Conservation (phyloP, 371 early-diverging fungal genomes). For the Rhizopus stolonifer region DNA sequence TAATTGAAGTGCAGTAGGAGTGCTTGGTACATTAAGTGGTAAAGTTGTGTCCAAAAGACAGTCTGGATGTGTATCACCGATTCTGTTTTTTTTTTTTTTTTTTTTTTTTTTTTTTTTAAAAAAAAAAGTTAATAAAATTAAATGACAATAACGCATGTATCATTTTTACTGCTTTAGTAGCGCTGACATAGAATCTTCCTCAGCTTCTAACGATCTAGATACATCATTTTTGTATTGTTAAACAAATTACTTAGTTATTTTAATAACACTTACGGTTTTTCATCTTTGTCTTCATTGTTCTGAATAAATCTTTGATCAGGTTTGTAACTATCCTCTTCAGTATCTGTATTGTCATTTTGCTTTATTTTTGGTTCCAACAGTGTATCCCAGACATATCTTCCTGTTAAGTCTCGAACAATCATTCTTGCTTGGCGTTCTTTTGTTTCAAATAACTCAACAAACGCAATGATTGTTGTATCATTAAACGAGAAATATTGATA, state of each 20-base stretch:
- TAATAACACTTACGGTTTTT: background rate
- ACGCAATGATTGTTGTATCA: slow-evolving; percentile 59
- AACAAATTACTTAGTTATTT: too few relatives aligned
- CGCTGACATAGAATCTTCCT: slow-evolving; percentile 13
- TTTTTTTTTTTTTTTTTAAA: too few relatives aligned
- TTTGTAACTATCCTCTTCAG: background rate
- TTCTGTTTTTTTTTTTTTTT: slow-evolving; percentile 24
- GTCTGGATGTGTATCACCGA: slow-evolving; percentile 65
- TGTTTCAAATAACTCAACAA: slow-evolving; percentile 51
- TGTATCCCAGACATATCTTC: slow-evolving; percentile 81
- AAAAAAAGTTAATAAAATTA: too few relatives aligned
- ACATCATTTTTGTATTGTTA: background rate
- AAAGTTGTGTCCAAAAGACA: slow-evolving; percentile 53
- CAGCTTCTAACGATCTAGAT: background rate
- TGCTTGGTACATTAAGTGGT: slow-evolving; percentile 51
- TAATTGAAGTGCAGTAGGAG: slow-evolving; percentile 30
- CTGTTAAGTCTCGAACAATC: slow-evolving; percentile 74
- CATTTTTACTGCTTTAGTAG: slow-evolving; percentile 19
- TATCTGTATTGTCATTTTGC: background rate
- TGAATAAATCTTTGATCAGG: background rate
- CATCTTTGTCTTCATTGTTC: background rate
- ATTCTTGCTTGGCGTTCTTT: slow-evolving; percentile 49
- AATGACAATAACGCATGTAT: too few relatives aligned
- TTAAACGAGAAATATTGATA: slow-evolving; percentile 64
- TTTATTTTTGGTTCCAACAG: slow-evolving; percentile 41